phyloP scores from a whole-genome alignment of 1,284 basidiomycete genomes.

The Papiliotrema flavescens region DNA sequence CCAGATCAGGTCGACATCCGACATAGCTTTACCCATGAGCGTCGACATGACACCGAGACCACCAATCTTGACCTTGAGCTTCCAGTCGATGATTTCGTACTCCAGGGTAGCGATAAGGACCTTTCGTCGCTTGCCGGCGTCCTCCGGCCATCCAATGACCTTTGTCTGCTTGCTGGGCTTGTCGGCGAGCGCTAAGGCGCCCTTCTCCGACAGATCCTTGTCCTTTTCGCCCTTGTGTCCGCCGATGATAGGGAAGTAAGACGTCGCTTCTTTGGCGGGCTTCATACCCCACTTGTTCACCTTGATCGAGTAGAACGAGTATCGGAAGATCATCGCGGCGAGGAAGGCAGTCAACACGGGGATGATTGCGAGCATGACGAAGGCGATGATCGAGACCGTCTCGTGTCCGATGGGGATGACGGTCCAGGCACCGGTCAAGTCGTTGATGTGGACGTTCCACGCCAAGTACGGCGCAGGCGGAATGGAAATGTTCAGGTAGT shows the following conservation, averaged over 20 bases:
- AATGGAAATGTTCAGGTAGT: slow-evolving; percentile 79
- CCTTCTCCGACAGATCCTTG: slow-evolving; percentile 40
- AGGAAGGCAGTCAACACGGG: slow-evolving; percentile 77
- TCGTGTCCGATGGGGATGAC: slow-evolving; percentile 76
- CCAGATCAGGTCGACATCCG: slow-evolving; percentile 88
- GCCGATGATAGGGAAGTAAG: slow-evolving; percentile 54
- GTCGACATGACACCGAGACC: slow-evolving; percentile 94
- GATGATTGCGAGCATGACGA: slow-evolving; percentile 71
- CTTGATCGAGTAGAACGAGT: slow-evolving; percentile 91
- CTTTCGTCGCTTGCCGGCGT: slow-evolving; percentile 79
- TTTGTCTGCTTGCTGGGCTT: slow-evolving; percentile 60
- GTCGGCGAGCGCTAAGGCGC: slow-evolving; percentile 52
- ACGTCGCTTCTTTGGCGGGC: slow-evolving; percentile 49
- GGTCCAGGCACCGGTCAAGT: slow-evolving; percentile 69
- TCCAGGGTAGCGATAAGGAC: slow-evolving; percentile 86
- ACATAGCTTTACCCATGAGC: slow-evolving; percentile 95
- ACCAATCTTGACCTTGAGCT: slow-evolving; percentile 92
- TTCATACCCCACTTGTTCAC: slow-evolving; percentile 86
- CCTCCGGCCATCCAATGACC: slow-evolving; percentile 88
- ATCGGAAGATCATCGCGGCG: slow-evolving; percentile 83
- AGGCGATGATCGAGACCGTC: slow-evolving; percentile 74
- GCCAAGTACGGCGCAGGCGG: slow-evolving; percentile 62
- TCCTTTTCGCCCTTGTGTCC: slow-evolving; percentile 58
- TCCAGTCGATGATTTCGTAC: slow-evolving; percentile 95
- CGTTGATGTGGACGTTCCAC: slow-evolving; percentile 76